Evolutionary conservation across 2,329 filamentous ascomycete species (phyloP), one percentile per base, ranked within the genome.

Genomic region (Diplodia seriata): DNA sequence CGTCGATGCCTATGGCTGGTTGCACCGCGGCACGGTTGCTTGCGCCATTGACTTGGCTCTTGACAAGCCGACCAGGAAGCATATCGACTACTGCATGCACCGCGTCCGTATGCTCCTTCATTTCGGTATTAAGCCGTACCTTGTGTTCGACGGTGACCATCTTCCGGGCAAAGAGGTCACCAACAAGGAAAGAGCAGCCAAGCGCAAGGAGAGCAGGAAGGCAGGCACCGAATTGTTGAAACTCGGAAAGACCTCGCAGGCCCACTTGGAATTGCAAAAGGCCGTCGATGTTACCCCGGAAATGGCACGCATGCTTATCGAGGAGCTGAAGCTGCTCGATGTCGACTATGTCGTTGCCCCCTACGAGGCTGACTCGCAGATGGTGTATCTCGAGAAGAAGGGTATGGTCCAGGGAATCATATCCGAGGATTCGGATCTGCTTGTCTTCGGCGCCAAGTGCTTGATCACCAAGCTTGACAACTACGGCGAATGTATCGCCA

Each of bases 1-100:
- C n/a, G 90, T 99, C 43, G 95, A 99, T 79, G 94, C 91, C 68
- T 99, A 99, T 85, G 95, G 94, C 77, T 99, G 96, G 95, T 89
- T 99, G 67, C 95, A 99, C 80, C 90, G 95, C 72, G 96, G 94
- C 66, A 93, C 93, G 56, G 90, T 96, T 71, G 87, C 92, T 61
- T 98, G 94, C 82, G 93, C 94, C 70, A 88, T 95, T 74, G 95
- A 98, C 74, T 86, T 99, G 70, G 95, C 93, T 43, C 86, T 94
- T 74, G 93, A 88, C 74, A 95, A 92, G 77, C 93, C 93, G 15
- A 98, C 94, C 0, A 90, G 87, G 66, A 96, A 92, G 91, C 96
- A 93, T 83, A 88, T 99, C 75, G 91, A 96, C 76, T 97, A 93
- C 74, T 91, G 91, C 65, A 90, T 99, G 86, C 88, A 91, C 75